These are phyloP conservation scores for Nitzschia inconspicua DNA, from an alignment of 108 stramenopile species.

Conservation along the genomic window DNA sequence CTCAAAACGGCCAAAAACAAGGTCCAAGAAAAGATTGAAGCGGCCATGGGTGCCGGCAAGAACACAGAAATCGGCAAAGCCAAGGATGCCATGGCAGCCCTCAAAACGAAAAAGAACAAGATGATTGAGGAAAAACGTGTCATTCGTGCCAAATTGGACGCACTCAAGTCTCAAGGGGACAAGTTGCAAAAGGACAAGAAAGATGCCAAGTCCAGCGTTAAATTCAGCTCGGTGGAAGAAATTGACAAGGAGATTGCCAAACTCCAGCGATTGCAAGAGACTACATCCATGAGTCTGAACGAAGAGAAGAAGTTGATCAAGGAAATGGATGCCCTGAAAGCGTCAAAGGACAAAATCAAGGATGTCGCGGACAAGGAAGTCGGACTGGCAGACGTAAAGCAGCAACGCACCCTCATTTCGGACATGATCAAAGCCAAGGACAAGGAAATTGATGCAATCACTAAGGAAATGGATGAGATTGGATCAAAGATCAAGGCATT, in stretches of 20 bases:
- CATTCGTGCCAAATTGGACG: constrained; percentile 68
- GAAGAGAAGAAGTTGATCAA: constrained; percentile 97
- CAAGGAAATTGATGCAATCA: constrained; percentile 85
- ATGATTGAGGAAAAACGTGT: constrained; percentile 81
- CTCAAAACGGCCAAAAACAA: constrained; percentile 47
- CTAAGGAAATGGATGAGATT: constrained; percentile 68
- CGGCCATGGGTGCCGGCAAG: constrained; percentile 31
- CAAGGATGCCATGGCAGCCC: constrained; percentile 45
- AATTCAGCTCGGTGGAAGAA: constrained; percentile 75
- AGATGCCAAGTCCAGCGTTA: constrained; percentile 53
- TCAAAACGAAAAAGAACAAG: constrained; percentile 62
- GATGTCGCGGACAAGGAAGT: constrained; percentile 70
- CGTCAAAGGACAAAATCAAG: constrained; percentile 69
- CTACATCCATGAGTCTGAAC: constrained; percentile 87
- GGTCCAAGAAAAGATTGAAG: constrained; percentile 68
- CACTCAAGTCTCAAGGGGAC: constrained; percentile 56
- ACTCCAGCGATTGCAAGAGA: constrained; percentile 82
- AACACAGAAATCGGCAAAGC: constrained; percentile 47
- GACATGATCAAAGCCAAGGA: constrained; percentile 70
- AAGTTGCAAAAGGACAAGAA: constrained; percentile 63
- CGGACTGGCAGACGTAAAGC: constrained; percentile 60
- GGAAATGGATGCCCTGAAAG: constrained; percentile 82
- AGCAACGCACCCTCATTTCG: constrained; percentile 53
- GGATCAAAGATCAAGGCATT: constrained; percentile 49
- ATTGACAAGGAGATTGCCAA: constrained; percentile 87